Conservation (phyloP, 345 rosid genomes). For the Eutrema heterophyllum region DNA sequence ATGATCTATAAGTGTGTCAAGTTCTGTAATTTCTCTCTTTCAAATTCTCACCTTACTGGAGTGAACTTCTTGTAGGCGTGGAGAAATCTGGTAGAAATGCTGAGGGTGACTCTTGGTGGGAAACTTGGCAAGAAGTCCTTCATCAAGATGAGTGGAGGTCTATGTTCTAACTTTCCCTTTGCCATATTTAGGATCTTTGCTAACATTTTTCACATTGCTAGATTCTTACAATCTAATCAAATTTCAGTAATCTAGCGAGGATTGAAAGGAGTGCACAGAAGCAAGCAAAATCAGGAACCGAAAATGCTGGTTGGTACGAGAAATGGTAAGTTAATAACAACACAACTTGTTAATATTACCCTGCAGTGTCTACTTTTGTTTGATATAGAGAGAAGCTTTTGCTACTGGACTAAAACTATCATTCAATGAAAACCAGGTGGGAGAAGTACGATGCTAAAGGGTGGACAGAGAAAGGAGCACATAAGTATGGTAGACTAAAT, state of each 20-base stretch:
- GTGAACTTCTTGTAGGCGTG: slow-evolving; percentile 55
- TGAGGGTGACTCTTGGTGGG: slow-evolving; percentile 99
- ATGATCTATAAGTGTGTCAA: background rate
- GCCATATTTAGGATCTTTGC: background rate
- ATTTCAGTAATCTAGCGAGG: slow-evolving; percentile 84
- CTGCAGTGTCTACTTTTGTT: background rate
- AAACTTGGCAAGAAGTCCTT: slow-evolving; percentile 97
- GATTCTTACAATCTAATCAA: slow-evolving; percentile 14
- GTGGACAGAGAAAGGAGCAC: slow-evolving; percentile 98
- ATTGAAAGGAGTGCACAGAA: slow-evolving; percentile 99
- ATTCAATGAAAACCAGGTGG: slow-evolving; percentile 62
- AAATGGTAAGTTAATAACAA: slow-evolving; percentile 64
- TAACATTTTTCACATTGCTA: background rate
- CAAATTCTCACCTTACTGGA: slow-evolving; percentile 1
- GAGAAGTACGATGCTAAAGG: slow-evolving; percentile 99
- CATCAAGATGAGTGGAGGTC: slow-evolving; percentile 99
- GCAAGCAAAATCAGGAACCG: slow-evolving; percentile 93
- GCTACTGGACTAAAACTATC: background rate
- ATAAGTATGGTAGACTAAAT: slow-evolving; percentile 90
- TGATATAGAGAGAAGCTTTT: background rate
- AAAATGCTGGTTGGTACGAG: slow-evolving; percentile 98
- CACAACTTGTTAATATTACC: slow-evolving; percentile 1
- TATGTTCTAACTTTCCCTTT: slow-evolving; percentile 6
- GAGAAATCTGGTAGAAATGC: slow-evolving; percentile 96
- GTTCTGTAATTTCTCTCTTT: background rate